Evolutionary conservation across 1,284 basidiomycete genomes (phyloP), one percentile per base, ranked within the genome.

Genomic region (Sparassis latifolia): DNA sequence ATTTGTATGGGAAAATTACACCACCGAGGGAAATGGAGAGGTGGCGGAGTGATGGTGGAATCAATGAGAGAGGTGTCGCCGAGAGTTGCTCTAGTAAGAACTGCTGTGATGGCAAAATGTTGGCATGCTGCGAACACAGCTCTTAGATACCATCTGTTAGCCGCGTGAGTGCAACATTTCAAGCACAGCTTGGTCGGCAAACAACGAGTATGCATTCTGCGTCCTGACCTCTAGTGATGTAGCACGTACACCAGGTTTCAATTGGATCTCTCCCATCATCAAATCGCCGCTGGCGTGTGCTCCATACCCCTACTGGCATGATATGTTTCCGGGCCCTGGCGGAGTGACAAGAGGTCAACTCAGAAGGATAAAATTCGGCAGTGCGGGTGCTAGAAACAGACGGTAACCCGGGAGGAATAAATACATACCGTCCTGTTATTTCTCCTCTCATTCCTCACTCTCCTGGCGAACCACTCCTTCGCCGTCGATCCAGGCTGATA

Each of bases 361-460:
- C 12, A 37, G 35, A 20, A 20, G 20, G 20, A 20, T 20, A 20
- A 20, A 42, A 3, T n/a, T 30, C n/a, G 32, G 33, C 44, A 46
- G 49, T 29, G 10, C 27, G 28, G 4, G 4, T n/a, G 4, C 5
- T 35, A 44, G 6, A 12, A 9, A 27, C n/a, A 10, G 5, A 45
- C 10, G 31, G 10, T 33, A 20, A 32, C 20, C 20, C 20, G 20
- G 20, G 20, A 20, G 20, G 20, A 20, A 31, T 12, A 32, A 5
- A 45, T 2, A 50, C 61, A 10, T 37, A 65, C 65, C 48, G 50
- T 59, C 39, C 54, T 51, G 37, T 54, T 58, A 46, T 53, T 60
- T n/a, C 58, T 56, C 49, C 57, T 51, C 56, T 65, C 62, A 38
- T 65, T 58, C 57, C 55, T 58, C 45, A 63, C 52, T 32, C 65